Base-by-base conservation (phyloP, 2,329 filamentous ascomycete genomes). In the Colletotrichum gigasporum region DNA sequence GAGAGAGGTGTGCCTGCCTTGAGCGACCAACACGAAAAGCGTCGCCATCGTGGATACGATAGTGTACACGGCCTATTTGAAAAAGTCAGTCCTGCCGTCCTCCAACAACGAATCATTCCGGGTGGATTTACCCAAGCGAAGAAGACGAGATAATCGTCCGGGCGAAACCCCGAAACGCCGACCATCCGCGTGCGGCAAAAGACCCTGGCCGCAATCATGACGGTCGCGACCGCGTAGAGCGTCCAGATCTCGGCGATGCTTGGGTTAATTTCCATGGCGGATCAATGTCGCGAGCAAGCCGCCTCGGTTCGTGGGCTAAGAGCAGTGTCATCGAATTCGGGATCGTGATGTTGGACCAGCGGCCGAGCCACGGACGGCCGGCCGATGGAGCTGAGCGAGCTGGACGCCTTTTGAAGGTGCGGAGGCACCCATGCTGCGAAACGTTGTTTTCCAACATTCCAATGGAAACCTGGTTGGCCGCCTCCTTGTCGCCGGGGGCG, bases 161-260 rank as follows among this genome's bases (percentile, higher is more conserved):
- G 67, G 12, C 74, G 68, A 26, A 73, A 78, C 9, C 72, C 71
- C 4, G 68, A 66, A 5, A 73, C 54, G 1, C 76, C 76, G 2
- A 77, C 76, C 51, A 78, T 65, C 26, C 70, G 73, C 1, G 71
- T 74, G 3, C 78, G 71, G 22, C 71, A 73, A 37, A 76, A 74
- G 1, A 76, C 62, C 11, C 77, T 69, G 8, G 72, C 58, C 4
- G 69, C 70, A 20, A 79, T 77, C 50, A 74, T 70, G 1, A 71
- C 12, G 16, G 69, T 72, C 1, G 76, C 77, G 4, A 78, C 45
- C 4, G 67, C 52, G 60, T 74, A 79, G n/a, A 79, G 70, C 47
- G 71, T 67, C 77, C 76, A 79, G 71, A 76, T 76, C 53, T 78
- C 76, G 2, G 71, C 70, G 14, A 75, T 50, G 4, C 10, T 41